phyloP scores from a whole-genome alignment of 306 rosid genomes.

The Malus sylvestris region DNA sequence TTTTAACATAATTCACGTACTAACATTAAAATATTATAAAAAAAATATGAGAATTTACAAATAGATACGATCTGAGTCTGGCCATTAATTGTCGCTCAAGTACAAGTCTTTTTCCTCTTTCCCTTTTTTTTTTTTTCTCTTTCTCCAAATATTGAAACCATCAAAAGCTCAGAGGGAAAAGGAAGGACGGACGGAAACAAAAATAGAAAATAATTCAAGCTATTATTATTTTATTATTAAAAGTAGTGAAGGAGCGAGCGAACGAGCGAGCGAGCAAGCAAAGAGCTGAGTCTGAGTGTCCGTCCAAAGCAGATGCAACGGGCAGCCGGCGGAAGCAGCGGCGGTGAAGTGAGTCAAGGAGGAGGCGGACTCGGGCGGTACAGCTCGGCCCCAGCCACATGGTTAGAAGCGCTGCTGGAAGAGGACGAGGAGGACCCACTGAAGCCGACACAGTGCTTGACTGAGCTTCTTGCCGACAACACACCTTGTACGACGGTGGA shows the following conservation, averaged over 20 bases:
- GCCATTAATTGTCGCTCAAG: too few relatives aligned
- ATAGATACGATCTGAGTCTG: too few relatives aligned
- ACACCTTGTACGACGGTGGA: constrained; percentile 18
- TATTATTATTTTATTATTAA: too few relatives aligned
- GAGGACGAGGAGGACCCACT: constrained; percentile 50
- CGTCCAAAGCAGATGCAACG: constrained; percentile 54
- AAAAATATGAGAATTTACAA: too few relatives aligned
- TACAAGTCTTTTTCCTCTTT: not conserved
- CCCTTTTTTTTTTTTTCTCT: not conserved
- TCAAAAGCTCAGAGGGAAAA: not conserved
- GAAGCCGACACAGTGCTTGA: constrained; percentile 47
- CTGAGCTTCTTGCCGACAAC: constrained; percentile 50
- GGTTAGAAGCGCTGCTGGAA: constrained; percentile 70
- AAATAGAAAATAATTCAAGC: not conserved
- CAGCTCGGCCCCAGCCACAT: constrained; percentile 73
- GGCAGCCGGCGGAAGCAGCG: constrained; percentile 25
- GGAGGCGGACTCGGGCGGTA: constrained; percentile 45
- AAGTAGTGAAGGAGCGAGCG: not conserved
- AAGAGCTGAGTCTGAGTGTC: not conserved
- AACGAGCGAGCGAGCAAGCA: not conserved
- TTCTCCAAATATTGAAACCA: not conserved
- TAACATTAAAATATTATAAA: too few relatives aligned
- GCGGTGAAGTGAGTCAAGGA: constrained; percentile 17
- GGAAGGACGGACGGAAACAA: not conserved
- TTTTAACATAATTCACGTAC: too few relatives aligned